Percentiles rank a stretch among this genome's conserved stretches.
These are phyloP conservation scores for Solanum pimpinellifolium DNA, from an alignment of 257 asterid genomes.

Conservation along the genomic window DNA sequence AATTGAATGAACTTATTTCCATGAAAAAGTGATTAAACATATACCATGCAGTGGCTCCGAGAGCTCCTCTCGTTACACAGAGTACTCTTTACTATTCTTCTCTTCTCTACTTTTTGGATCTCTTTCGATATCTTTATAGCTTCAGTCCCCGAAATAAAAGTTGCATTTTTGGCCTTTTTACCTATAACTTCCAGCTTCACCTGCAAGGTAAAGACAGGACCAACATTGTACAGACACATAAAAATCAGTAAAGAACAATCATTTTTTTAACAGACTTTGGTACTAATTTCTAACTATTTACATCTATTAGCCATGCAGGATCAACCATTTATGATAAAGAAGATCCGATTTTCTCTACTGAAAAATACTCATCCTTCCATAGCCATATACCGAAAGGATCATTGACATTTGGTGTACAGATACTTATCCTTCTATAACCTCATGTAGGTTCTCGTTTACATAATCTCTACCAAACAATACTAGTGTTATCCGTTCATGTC, in stretches of 20 bases:
- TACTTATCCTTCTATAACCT: background rate
- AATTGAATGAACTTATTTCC: background rate
- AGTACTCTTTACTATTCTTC: constrained; percentile 83
- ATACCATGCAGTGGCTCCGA: constrained; percentile 94
- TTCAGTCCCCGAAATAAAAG: constrained; percentile 76
- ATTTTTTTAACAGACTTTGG: background rate
- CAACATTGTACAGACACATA: background rate
- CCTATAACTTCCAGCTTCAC: constrained; percentile 89
- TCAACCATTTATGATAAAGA: background rate
- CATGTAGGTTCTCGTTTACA: background rate
- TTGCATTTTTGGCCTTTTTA: constrained; percentile 83
- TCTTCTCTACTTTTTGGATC: constrained; percentile 90
- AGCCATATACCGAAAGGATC: background rate
- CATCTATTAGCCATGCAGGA: background rate
- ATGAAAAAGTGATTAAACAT: background rate
- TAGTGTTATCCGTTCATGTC: background rate
- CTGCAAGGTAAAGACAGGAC: constrained; percentile 14
- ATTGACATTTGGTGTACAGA: background rate
- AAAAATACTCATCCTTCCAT: background rate
- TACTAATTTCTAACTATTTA: background rate
- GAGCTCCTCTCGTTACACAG: constrained; percentile 92
- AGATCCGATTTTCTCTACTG: background rate
- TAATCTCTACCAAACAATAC: background rate
- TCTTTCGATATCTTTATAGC: constrained; percentile 88
- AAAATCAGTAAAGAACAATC: background rate